These are phyloP conservation scores for Saccharomyces kudriavzevii DNA, from an alignment of 805 yeast genomes.

Conservation along the genomic window DNA sequence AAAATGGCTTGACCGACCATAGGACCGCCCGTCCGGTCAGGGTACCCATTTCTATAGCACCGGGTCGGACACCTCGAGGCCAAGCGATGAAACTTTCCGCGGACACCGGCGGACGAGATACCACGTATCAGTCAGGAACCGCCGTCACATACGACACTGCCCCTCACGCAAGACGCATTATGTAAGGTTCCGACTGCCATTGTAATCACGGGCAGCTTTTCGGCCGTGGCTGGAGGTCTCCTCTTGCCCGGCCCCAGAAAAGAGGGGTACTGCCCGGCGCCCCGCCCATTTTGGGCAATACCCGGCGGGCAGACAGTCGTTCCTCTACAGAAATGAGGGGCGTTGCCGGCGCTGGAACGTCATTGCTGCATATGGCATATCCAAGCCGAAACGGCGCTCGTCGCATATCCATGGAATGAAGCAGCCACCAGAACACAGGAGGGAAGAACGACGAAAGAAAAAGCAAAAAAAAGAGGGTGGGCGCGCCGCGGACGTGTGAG, in stretches of 20 bases:
- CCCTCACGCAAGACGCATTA: neutral
- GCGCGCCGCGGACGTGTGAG: neutral
- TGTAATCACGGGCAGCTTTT: neutral
- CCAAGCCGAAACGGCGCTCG: neutral
- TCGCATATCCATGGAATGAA: neutral
- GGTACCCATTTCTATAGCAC: neutral
- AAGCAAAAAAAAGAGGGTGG: neutral
- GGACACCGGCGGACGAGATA: neutral
- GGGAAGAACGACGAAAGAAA: neutral
- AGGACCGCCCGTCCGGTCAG: neutral
- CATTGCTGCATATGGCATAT: neutral
- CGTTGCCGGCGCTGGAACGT: neutral
- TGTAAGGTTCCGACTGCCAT: neutral
- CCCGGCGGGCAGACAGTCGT: neutral
- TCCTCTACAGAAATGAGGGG: neutral
- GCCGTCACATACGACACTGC: neutral
- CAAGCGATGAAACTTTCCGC: neutral
- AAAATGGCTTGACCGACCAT: neutral
- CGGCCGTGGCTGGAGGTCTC: neutral
- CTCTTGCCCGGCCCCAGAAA: neutral
- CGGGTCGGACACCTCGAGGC: neutral
- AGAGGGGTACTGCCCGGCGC: neutral
- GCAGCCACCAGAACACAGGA: neutral
- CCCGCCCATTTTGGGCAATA: neutral
- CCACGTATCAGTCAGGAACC: neutral